Evolutionary conservation across 2,329 filamentous ascomycete species (phyloP), one percentile per base, ranked within the genome.

Genomic region (Neoascochyta sp.): DNA sequence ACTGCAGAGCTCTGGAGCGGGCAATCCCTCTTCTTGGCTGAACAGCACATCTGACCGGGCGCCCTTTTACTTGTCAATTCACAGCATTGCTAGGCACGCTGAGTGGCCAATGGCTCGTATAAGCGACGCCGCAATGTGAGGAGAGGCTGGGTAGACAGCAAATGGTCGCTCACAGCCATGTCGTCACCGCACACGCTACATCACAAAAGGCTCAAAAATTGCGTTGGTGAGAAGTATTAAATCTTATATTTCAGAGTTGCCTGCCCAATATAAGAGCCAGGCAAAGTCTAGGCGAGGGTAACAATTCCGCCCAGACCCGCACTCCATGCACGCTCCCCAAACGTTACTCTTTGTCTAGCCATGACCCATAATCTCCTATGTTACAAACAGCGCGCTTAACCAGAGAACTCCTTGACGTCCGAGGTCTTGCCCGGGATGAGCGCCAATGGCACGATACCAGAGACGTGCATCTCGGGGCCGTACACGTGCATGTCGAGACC

Each of bases 401-500:
- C 66, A 52, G 66, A 68, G 60, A 80, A 81, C 65, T 81, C 77
- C 66, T 76, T 75, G 57, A 81, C 67, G 39, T 73, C 72, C 52
- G 66, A 65, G 48, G 64, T 73, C 71, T 77, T 81, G 69, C 69
- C 78, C n/a, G 56, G 50, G 29, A 69, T 64, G 27, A 96, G 82
- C 25, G 90, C 92, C 63, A 96, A 73, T 34, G 92, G 90, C 48
- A 98, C 90, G 60, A 96, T 96, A 65, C 92, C 92, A 29, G 83
- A 90, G 57, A 98, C 90, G 69, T 85, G 81, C 81, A 85, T 85
- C 67, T 86, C 82, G 9, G 82, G 82, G 27, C 82, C 82, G 62
- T 78, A 86, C 27, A 86, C 82, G 71, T 96, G 88, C 86, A 96
- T 95, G 71, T 95, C 80, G 47, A 98, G 78, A 52, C 86, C 86